Evolutionary conservation across 768 basidiomycete species (phyloP).

Genomic region (Macrocybe gigantea): DNA sequence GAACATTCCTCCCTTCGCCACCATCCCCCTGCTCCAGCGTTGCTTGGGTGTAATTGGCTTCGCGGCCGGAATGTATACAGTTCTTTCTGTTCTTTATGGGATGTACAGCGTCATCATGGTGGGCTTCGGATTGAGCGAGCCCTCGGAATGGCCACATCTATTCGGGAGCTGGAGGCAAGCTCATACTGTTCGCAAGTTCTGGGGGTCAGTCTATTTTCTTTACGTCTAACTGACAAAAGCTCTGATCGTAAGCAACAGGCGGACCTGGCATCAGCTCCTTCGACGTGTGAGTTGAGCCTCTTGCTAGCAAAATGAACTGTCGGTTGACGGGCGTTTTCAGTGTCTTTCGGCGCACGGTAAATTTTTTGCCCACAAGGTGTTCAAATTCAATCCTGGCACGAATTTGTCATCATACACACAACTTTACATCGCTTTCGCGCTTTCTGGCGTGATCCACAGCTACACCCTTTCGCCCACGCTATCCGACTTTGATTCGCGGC

Average conservation of each 20-base stretch:
- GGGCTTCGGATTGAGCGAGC: not conserved
- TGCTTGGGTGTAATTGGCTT: too few relatives aligned
- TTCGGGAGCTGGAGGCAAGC: conserved; percentile 21
- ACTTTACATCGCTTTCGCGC: conserved; percentile 17
- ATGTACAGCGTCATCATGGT: too few relatives aligned
- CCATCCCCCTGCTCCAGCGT: too few relatives aligned
- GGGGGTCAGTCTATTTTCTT: conserved; percentile 19
- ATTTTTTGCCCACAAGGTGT: conserved; percentile 1
- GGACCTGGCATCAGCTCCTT: conserved; percentile 21
- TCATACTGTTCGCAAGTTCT: conserved; percentile 23
- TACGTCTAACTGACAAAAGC: not conserved
- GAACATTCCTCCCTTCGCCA: too few relatives aligned
- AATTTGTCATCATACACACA: conserved; percentile 15
- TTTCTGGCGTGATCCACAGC: conserved; percentile 22
- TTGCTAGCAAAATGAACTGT: not conserved
- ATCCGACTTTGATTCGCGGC: conserved; percentile 14
- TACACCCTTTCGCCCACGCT: conserved; percentile 16
- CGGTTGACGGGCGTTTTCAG: conserved; percentile 4
- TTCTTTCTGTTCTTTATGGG: too few relatives aligned
- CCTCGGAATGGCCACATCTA: conserved; percentile 20
- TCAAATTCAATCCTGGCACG: conserved; percentile 13
- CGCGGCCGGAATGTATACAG: too few relatives aligned
- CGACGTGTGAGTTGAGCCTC: conserved; percentile 13
- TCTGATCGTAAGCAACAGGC: conserved; percentile 7
- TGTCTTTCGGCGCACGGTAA: conserved; percentile 15